A percentile compares a stretch with the other conserved stretches of the same genome.
These are phyloP conservation scores for Pleodorina starrii DNA, from an alignment of 139 green algal species.

Conservation along the genomic window DNA sequence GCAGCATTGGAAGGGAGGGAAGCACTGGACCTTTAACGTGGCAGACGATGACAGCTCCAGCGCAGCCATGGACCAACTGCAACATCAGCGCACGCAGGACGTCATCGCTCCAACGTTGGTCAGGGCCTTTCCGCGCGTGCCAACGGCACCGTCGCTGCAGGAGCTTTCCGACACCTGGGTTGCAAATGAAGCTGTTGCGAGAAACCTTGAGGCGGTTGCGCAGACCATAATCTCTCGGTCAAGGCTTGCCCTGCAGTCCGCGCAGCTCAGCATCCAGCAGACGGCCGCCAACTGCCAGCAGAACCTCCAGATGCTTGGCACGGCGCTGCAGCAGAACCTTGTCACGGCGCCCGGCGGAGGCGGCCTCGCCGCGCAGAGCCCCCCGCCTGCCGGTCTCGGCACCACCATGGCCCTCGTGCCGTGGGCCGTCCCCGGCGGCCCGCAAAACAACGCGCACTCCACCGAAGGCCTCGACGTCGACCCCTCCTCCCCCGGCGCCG, in stretches of 20 bases:
- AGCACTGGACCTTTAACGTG: constrained; percentile 30
- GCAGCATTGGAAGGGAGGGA: constrained; percentile 43
- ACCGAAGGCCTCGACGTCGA: neutral
- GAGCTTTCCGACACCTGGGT: constrained; percentile 45
- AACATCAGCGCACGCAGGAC: neutral
- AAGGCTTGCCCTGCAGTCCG: constrained; percentile 61
- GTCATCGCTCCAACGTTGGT: neutral
- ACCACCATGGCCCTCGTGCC: constrained; percentile 43
- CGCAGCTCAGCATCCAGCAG: constrained; percentile 71
- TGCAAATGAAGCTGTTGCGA: constrained; percentile 34
- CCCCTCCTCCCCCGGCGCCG: too few species aligned
- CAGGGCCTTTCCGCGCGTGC: constrained; percentile 32
- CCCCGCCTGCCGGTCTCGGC: neutral
- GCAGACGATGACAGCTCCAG: constrained; percentile 23
- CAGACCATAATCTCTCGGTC: constrained; percentile 54
- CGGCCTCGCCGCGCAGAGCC: neutral
- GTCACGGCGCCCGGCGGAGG: neutral
- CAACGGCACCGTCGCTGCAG: constrained; percentile 51
- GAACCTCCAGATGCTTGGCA: constrained; percentile 70
- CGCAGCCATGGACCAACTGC: neutral
- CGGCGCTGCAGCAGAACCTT: constrained; percentile 62
- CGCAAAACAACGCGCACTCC: neutral
- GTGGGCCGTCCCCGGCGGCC: neutral
- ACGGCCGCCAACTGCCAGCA: constrained; percentile 74
- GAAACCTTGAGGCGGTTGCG: constrained; percentile 66